Conservation (phyloP, 73 alveolate species). For the Paraurostyla sp. region DNA sequence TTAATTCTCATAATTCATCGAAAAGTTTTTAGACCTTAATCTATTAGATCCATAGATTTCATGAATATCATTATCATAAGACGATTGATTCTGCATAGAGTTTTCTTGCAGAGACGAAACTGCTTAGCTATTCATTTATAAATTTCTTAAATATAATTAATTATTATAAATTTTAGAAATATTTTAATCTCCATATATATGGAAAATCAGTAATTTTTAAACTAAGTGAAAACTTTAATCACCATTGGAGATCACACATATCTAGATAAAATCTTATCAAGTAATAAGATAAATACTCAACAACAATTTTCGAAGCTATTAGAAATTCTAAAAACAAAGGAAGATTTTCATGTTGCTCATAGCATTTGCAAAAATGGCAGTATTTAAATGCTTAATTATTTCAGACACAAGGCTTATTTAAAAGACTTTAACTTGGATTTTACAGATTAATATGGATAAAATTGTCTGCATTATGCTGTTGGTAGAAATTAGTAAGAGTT, state of each 20-base stretch:
- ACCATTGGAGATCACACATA: neutral
- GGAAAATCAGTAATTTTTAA: neutral
- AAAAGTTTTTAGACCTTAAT: neutral
- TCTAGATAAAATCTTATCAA: neutral
- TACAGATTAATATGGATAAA: neutral
- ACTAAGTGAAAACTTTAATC: neutral
- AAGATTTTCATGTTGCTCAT: neutral
- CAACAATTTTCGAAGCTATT: neutral
- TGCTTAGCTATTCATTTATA: neutral
- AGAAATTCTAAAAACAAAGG: neutral
- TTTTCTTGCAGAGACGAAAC: neutral
- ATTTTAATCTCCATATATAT: conserved; percentile 11
- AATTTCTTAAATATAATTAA: too few species aligned
- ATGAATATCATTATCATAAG: neutral
- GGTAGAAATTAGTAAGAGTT: neutral
- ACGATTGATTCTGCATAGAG: neutral
- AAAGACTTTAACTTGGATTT: conserved; percentile 29
- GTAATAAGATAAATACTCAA: neutral
- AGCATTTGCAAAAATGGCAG: neutral
- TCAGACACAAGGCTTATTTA: neutral
- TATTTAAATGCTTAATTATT: neutral
- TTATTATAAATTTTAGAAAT: neutral
- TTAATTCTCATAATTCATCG: neutral
- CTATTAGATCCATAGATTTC: neutral
- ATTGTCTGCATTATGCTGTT: conserved; percentile 35